Percentiles rank a stretch among this genome's conserved stretches.
Evolutionary conservation across 1,284 basidiomycete species (phyloP).

Genomic region (Cystobasidium sp.): DNA sequence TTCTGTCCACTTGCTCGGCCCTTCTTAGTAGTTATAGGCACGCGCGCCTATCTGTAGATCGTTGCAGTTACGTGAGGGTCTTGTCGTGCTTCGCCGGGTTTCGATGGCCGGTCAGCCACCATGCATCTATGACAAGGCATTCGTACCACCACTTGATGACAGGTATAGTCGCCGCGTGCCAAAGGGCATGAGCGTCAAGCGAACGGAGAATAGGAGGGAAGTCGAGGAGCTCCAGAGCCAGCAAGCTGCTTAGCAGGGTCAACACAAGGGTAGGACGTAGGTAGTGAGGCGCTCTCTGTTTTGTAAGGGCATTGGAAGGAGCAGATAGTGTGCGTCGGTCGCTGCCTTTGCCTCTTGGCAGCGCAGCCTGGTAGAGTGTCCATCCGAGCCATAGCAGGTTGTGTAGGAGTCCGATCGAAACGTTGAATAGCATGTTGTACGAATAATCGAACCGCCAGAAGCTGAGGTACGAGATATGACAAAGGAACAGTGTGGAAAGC

Average conservation of each 20-base stretch:
- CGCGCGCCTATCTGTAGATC: not conserved
- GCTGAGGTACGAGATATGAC: constrained; percentile 78
- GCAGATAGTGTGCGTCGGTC: constrained; percentile 5
- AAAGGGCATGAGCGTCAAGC: constrained; percentile 92
- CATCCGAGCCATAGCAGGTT: constrained; percentile 85
- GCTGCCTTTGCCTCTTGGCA: constrained; percentile 23
- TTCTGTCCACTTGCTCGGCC: not conserved
- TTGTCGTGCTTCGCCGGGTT: not conserved
- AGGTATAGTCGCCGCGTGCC: constrained; percentile 87
- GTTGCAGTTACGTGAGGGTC: not conserved
- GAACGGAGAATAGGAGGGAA: constrained; percentile 76
- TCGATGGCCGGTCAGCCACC: constrained; percentile 38
- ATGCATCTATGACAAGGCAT: constrained; percentile 72
- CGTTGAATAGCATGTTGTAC: constrained; percentile 90
- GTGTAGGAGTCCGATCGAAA: constrained; percentile 69
- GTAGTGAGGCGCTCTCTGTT: constrained; percentile 58
- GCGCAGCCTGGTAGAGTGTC: constrained; percentile 59
- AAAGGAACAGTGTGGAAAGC: constrained; percentile 62
- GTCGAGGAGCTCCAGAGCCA: constrained; percentile 85
- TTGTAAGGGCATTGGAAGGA: not conserved
- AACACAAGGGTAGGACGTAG: constrained; percentile 65
- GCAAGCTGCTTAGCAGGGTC: constrained; percentile 73
- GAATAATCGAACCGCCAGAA: constrained; percentile 86
- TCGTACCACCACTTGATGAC: constrained; percentile 82
- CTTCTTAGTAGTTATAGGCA: not conserved